Evolutionary conservation across 2,329 filamentous ascomycete species (phyloP).

Genomic region (Juglanconis oblonga): DNA sequence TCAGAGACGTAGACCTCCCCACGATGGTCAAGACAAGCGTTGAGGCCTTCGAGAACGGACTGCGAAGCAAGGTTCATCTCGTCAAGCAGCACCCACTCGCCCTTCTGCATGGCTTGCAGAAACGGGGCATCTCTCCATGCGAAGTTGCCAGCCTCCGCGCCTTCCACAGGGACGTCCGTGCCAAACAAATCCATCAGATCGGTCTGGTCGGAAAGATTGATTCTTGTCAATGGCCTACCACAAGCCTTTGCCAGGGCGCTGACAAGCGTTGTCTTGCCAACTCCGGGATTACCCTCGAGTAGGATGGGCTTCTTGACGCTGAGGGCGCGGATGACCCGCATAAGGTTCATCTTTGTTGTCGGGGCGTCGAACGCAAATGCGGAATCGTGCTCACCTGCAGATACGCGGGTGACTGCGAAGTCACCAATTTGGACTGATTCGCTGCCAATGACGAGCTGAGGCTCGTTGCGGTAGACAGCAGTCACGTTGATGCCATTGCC

Average conservation of each 20-base stretch:
- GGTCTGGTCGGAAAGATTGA: constrained; percentile 97
- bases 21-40: constrained; percentile 93
- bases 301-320: constrained; percentile 89
- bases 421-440: constrained; percentile 65
- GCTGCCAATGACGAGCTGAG: constrained; percentile 54
- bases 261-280: constrained; percentile 94
- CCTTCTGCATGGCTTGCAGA: constrained; percentile 91
- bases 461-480: constrained; percentile 61
- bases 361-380: constrained; percentile 81
- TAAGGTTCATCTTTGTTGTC: constrained; percentile 84
- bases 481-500: constrained; percentile 58
- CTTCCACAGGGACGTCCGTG: constrained; percentile 92
- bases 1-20: constrained; percentile 95
- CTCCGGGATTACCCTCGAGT: constrained; percentile 94
- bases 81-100: constrained; percentile 94
- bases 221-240: constrained; percentile 80
- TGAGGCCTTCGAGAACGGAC: constrained; percentile 91
- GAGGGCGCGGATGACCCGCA: constrained; percentile 85
- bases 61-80: constrained; percentile 99
- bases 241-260: constrained; percentile 77
- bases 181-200: constrained; percentile 97
- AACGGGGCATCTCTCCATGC: constrained; percentile 96
- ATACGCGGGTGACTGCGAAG: constrained; percentile 63
- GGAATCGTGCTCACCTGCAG: constrained; percentile 47
- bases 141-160: constrained; percentile 86